Base-by-base conservation (phyloP, 371 early-diverging fungal species). In the Mortierella sp. region DNA sequence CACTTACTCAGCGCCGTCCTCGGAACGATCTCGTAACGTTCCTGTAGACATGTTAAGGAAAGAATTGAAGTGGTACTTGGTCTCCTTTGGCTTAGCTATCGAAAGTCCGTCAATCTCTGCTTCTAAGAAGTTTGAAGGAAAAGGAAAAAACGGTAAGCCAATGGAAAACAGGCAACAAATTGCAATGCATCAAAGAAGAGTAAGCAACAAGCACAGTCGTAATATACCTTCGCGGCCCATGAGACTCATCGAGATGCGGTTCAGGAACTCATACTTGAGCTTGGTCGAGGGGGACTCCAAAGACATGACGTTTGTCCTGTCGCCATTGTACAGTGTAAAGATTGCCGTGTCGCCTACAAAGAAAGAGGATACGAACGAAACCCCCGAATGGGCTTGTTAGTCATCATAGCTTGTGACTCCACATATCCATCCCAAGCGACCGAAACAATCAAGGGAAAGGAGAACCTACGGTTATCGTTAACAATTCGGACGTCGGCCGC, bases 231-330 rank as follows among this genome's bases (percentile, higher is more conserved):
- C 73, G 24, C 50, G 72, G 31, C 64, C 78, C 80, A 83, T 80
- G 28, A 31, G 26, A 69, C 72, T 69, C 28, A 83, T 69, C 28
- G 74, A 48, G 43, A 83, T 72, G 69, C 78, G 75, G 34, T 83
- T 83, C 53, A 83, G 10, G 26, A 83, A 83, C 73, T 83, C 84
- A 46, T 43, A 55, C 70, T 80, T 83, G n/a, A 79, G 84, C 54
- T 83, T 83, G 0, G 40, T 67, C 21, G 80, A 77, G 14, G 84
- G 84, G 5, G 84, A 80, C 61, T 83, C 84, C 26, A 83, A 77
- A 57, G 75, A 77, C 80, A 83, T 77, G 24, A 57, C 16, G 28
- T 80, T 83, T n/a, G 85, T 80, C n/a, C 72, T 50, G 28, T 84
- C 85, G 16, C 73, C 73, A 69, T 84, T 84, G 26, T 53, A 11